Base-by-base conservation (phyloP, 495 filamentous ascomycete species). In the Talaromyces thailandensis region DNA sequence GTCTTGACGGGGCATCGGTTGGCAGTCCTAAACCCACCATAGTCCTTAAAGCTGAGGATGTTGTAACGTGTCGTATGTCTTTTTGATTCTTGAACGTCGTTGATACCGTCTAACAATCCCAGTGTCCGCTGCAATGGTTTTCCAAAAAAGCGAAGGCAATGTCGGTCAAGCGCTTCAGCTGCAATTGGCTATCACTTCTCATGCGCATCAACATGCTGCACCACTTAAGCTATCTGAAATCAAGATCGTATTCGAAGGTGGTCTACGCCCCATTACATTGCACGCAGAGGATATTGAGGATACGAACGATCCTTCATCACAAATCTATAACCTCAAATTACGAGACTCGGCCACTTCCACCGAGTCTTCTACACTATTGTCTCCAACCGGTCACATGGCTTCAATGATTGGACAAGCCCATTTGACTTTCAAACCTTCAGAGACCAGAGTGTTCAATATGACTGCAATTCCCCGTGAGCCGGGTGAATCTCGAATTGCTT, bases 381-480 rank as follows among this genome's bases (percentile, higher is more conserved):
- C 80, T 1, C 78, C 81, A 9, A 80, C 72, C 11, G 66, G 71
- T 55, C 70, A 56, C 3, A 61, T 79, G 51, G 53, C 73, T 28
- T 66, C 76, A 23, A 70, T 88, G 8, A 62, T 75, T 62, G 87
- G 89, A 2, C 70, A 73, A 21, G 82, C 86, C 12, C 81, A 94
- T 66, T 73, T 98, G 60, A 85, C 81, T 0, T 74, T 98, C 58
- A 69, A 75, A 1, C 84, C 93, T 21, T 86, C 84, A 2, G 81
- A 88, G 57, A 87, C 81, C 0, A 86, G 85, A 61, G 79, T 92
- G 3, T 89, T 89, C 63, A 83, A 86, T 66, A 79, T 97, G 60
- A 82, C 84, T 4, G 81, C 87, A 52, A 84, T 86, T 18, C 83
- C 93, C 4, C 83, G 91, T 43, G 93, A 97, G 73, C 86, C 92